Evolutionary conservation across 192 early-diverging fungal genomes (phyloP).

Genomic region (Coemansia interrupta): DNA sequence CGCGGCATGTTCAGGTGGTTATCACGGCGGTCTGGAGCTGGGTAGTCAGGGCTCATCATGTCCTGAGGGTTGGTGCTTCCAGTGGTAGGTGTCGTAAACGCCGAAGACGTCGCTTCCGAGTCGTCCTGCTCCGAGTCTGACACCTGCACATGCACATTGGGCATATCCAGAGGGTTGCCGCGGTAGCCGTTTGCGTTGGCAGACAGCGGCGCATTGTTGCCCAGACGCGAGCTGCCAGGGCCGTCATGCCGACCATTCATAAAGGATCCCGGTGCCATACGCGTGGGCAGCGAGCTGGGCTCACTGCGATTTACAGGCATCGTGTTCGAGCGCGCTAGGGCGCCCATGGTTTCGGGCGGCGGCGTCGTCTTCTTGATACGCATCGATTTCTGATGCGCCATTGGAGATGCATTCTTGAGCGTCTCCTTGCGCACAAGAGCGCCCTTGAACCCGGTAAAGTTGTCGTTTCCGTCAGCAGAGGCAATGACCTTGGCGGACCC

Average conservation of each 20-base stretch:
- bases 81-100: slow-evolving; percentile 20
- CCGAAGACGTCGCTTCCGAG: slow-evolving; percentile 14
- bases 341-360: slow-evolving; percentile 30
- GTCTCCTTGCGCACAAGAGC: slow-evolving; percentile 52
- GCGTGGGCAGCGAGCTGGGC: slow-evolving; percentile 11
- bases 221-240: background rate
- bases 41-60: background rate
- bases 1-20: slow-evolving; percentile 11
- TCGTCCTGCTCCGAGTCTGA: slow-evolving; percentile 17
- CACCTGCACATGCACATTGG: slow-evolving; percentile 16
- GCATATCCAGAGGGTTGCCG: slow-evolving; percentile 6
- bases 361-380: slow-evolving; percentile 40
- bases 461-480: slow-evolving; percentile 55
- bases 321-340: slow-evolving; percentile 47
- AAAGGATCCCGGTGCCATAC: slow-evolving; percentile 12
- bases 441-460: slow-evolving; percentile 54
- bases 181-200: slow-evolving; percentile 18
- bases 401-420: slow-evolving; percentile 18
- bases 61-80: background rate
- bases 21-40: slow-evolving; percentile 1
- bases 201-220: slow-evolving; percentile 12
- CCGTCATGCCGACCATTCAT: slow-evolving; percentile 9
- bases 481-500: slow-evolving; percentile 84
- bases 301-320: slow-evolving; percentile 39
- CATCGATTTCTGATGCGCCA: slow-evolving; percentile 50